These are phyloP conservation scores for Xylaria bambusicola DNA, from an alignment of 495 filamentous ascomycete genomes.

Conservation along the genomic window DNA sequence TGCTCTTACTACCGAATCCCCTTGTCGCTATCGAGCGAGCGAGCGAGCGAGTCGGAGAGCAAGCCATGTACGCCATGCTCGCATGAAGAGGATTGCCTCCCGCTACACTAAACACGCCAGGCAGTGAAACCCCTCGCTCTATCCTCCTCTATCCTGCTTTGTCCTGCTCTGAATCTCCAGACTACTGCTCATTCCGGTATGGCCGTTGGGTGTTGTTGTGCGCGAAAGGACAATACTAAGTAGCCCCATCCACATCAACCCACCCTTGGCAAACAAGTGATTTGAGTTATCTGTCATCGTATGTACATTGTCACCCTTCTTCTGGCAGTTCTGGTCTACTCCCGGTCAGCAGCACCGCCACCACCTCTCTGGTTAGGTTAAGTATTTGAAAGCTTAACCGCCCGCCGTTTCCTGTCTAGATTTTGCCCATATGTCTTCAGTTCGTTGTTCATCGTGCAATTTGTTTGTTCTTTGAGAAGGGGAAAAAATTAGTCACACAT, in stretches of 20 bases:
- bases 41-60: too few relatives aligned
- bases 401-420: background rate
- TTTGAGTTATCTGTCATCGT: conserved; percentile 23
- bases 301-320: conserved; percentile 14
- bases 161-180: background rate
- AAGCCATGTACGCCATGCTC: conserved; percentile 14
- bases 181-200: conserved; percentile 7
- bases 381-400: conserved; percentile 16
- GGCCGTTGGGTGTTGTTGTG: conserved; percentile 15
- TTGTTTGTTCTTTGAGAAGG: conserved; percentile 12
- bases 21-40: conserved; percentile 5
- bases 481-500: too few relatives aligned
- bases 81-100: conserved; percentile 16
- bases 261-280: conserved; percentile 17
- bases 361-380: conserved; percentile 2
- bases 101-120: background rate
- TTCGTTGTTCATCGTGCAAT: conserved; percentile 6
- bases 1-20: conserved; percentile 15
- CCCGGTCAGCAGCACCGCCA: conserved; percentile 23
- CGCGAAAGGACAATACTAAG: conserved; percentile 9
- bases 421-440: conserved; percentile 7
- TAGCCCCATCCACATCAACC: conserved; percentile 8
- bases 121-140: background rate
- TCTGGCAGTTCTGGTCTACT: conserved; percentile 8
- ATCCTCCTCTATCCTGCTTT: background rate